Conservation (phyloP, 2,329 filamentous ascomycete species). For the Pseudogymnoascus sp. region DNA sequence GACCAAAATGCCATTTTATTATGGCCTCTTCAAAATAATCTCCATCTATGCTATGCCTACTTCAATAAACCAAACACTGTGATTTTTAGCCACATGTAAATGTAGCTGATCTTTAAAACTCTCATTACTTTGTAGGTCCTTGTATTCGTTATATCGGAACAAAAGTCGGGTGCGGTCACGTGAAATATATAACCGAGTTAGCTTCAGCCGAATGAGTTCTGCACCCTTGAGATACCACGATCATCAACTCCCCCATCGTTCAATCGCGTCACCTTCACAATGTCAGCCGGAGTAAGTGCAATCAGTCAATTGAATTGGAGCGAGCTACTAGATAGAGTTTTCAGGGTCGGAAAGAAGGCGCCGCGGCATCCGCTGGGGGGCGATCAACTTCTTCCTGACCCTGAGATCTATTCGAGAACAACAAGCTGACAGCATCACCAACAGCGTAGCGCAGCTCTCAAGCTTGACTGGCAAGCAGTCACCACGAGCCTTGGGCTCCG, state of each 20-base stretch:
- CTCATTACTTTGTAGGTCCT: background rate
- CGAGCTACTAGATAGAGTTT: background rate
- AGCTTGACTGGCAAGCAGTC: conserved; percentile 98
- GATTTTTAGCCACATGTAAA: background rate
- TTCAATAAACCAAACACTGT: background rate
- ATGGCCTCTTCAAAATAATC: background rate
- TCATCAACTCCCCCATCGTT: conserved; percentile 45
- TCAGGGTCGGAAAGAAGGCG: background rate
- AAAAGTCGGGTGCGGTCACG: conserved; percentile 7
- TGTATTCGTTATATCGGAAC: background rate
- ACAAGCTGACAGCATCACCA: conserved; percentile 15
- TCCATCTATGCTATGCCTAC: background rate
- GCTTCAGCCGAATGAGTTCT: conserved; percentile 14
- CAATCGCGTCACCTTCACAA: conserved; percentile 49
- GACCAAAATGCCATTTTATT: background rate
- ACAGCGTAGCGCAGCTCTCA: conserved; percentile 95
- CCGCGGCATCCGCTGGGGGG: background rate
- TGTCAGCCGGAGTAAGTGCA: conserved; percentile 60
- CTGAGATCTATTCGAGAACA: conserved; percentile 4
- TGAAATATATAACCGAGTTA: conserved; percentile 13
- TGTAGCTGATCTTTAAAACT: background rate
- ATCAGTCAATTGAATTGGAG: conserved; percentile 25
- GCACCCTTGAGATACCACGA: conserved; percentile 30
- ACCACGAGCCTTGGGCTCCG: conserved; percentile 90
- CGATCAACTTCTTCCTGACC: conserved; percentile 4